These are phyloP conservation scores for Chrysanthemum lavandulifolium DNA, from an alignment of 129 eudicot genomes.

Conservation along the genomic window DNA sequence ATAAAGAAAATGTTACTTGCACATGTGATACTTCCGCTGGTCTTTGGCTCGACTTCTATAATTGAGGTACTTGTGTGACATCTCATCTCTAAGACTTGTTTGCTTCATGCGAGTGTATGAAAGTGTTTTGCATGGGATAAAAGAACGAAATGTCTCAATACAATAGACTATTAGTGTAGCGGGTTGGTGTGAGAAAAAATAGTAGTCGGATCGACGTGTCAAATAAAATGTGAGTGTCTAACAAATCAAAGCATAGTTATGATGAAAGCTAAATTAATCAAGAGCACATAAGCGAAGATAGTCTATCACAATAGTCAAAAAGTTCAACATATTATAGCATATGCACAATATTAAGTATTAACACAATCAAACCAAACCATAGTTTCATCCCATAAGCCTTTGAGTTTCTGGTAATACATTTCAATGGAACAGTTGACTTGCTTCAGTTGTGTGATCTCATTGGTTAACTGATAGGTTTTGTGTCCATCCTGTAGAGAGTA, in stretches of 20 bases:
- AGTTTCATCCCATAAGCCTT: conserved; percentile 2
- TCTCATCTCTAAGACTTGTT: neutral
- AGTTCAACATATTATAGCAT: conserved; percentile 2
- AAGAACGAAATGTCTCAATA: no score
- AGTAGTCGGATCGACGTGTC: neutral
- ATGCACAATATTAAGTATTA: neutral
- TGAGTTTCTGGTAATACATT: no score
- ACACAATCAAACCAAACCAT: neutral
- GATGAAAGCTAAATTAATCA: neutral
- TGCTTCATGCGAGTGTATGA: neutral
- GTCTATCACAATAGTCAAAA: neutral
- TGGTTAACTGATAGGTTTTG: no score
- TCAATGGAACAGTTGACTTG: no score
- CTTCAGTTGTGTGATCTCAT: no score
- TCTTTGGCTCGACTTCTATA: neutral
- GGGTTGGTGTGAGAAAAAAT: neutral
- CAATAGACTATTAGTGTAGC: no score
- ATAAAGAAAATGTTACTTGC: neutral
- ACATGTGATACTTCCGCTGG: neutral
- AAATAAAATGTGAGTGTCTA: neutral
- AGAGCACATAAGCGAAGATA: neutral
- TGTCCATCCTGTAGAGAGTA: no score
- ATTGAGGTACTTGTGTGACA: neutral
- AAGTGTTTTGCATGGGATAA: no score
- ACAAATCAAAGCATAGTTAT: neutral